Evolutionary conservation across 805 yeast species (phyloP), one percentile per base, ranked within the genome.

Genomic region (Pichia cephalocereana): DNA sequence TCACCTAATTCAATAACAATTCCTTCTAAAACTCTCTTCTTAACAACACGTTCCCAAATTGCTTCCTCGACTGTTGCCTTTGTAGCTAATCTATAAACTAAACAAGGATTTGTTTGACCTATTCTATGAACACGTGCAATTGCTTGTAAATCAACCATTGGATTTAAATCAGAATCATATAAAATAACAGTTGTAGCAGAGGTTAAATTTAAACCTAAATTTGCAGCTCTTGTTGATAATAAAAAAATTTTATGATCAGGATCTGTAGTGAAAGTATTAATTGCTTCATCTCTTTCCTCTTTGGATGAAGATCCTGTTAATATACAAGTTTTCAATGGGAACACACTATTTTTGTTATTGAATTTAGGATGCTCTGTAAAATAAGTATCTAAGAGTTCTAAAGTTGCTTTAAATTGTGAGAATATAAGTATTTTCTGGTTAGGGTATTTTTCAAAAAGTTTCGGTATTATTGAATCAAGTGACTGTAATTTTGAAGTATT

Each of bases 161-260:
- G 99, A 59, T 91, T 91, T 96, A 97, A 91, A 61, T 91, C 99
- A 48, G 88, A 84, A 59, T 91, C 99, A 60, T 87, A 89, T 11
- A 91, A 58, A 4, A 91, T 77, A 1, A 93, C 98, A 2, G 95
- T 82, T 54, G 93, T 97, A 0, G 98, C 96, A 0, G 83, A 80
- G 0, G 83, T 77, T 47, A 91, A 70, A 59, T 91, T 91, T 40
- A 91, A 79, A 6, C 99, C 99, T 32, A 91, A 73, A 0, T 98
- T 98, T 10, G 97, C 99, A 0, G 98, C 91, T 52, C 98, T 72
- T 0, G 99, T 93, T 14, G 95, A 84, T 14, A 93, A 70, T 45
- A 93, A 64, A 54, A 91, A 91, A 1, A 89, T 72, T 28, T 69
- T 65, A 28, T 60, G 57, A 2, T 60, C 62, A 28, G 59, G 61